Conservation (phyloP, 176 grass and related monocot species). For the Zizania latifolia region DNA sequence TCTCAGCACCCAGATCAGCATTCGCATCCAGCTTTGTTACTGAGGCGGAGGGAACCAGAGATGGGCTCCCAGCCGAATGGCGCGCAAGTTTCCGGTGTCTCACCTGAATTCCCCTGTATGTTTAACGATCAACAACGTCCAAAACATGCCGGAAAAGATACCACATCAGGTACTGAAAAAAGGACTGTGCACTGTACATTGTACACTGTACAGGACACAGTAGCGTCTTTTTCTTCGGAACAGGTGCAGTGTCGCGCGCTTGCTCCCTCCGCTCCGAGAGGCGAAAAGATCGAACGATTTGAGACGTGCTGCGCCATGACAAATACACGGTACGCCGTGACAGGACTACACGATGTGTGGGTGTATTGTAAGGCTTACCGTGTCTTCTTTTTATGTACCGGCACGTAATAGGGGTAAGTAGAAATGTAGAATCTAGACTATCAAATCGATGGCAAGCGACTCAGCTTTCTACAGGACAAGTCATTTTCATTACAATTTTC, state of each 20-base stretch:
- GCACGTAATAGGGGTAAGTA: conserved; percentile 33
- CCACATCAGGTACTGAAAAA: neutral
- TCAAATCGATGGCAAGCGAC: conserved; percentile 31
- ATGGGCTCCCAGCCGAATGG: no score
- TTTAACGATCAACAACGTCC: no score
- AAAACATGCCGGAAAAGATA: no score
- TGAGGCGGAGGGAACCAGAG: no score
- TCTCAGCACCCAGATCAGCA: no score
- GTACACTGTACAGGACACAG: neutral
- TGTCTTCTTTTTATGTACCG: conserved; percentile 47
- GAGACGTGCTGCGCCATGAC: conserved; percentile 2
- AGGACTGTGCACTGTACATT: no score
- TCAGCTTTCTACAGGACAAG: conserved; percentile 50
- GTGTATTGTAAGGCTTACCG: conserved; percentile 26
- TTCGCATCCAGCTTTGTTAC: no score
- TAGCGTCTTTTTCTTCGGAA: neutral
- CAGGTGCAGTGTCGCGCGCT: neutral
- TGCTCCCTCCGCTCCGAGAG: neutral
- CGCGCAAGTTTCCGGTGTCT: no score
- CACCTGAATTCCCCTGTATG: no score
- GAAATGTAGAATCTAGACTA: conserved; percentile 63
- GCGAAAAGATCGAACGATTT: neutral
- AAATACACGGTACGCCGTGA: conserved; percentile 17
- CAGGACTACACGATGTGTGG: conserved; percentile 28
- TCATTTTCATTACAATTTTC: no score